A percentile compares a stretch with the other conserved stretches of the same genome.
Conservation (phyloP, 495 filamentous ascomycete genomes). For the Trichoderma erinaceum region DNA sequence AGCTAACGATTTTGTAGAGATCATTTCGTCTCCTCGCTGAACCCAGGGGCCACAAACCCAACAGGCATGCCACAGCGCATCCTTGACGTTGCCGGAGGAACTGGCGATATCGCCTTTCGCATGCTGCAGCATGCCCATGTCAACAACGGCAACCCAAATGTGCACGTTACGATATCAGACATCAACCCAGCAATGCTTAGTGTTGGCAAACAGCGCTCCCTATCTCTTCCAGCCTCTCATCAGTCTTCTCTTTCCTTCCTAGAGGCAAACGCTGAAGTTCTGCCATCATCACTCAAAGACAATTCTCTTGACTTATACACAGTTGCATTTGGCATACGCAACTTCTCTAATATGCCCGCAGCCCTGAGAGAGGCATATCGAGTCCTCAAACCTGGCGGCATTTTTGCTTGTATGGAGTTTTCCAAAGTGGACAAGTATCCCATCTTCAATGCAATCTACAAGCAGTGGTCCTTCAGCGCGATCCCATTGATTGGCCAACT, state of each 20-base stretch:
- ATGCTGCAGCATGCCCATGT: constrained; percentile 83
- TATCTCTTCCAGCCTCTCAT: constrained; percentile 35
- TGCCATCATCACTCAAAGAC: constrained; percentile 53
- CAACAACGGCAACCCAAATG: constrained; percentile 71
- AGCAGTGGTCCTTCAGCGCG: constrained; percentile 89
- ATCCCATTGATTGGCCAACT: constrained; percentile 94
- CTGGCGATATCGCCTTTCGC: constrained; percentile 96
- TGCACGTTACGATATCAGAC: constrained; percentile 82
- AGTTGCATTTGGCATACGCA: constrained; percentile 94
- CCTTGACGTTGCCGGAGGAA: constrained; percentile 95
- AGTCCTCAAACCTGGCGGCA: constrained; percentile 87
- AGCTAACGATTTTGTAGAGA: constrained; percentile 44
- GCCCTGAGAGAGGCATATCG: constrained; percentile 77
- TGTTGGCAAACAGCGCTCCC: constrained; percentile 74
- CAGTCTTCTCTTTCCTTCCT: constrained; percentile 61
- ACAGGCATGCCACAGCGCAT: constrained; percentile 53
- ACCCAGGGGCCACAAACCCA: constrained; percentile 66
- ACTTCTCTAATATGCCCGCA: constrained; percentile 80
- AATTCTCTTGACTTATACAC: constrained; percentile 84
- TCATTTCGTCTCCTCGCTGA: constrained; percentile 85
- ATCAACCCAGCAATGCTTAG: constrained; percentile 93
- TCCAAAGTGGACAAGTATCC: constrained; percentile 64
- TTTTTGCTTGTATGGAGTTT: constrained; percentile 97
- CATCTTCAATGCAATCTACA: constrained; percentile 80
- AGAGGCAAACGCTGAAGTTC: constrained; percentile 82